These are phyloP conservation scores for Tuber indicum DNA, from an alignment of 495 filamentous ascomycete species.

Conservation along the genomic window DNA sequence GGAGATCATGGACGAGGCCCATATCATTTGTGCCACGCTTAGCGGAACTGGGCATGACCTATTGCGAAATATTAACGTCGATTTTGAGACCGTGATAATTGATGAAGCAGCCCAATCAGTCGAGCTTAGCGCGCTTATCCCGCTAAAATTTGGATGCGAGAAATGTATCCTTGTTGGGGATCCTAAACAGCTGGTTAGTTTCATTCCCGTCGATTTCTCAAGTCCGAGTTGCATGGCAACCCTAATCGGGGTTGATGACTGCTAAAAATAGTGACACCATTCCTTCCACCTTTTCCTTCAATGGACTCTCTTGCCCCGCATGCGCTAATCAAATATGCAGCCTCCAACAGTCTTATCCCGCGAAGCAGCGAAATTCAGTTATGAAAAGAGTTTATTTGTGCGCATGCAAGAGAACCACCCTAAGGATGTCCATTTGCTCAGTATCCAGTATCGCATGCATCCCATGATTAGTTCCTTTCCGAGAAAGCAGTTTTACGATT, in stretches of 20 bases:
- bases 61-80: constrained; percentile 87
- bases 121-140: constrained; percentile 91
- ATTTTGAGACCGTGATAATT: constrained; percentile 97
- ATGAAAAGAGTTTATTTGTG: constrained; percentile 96
- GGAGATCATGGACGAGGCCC: constrained; percentile 77
- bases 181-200: constrained; percentile 69
- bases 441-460: constrained; percentile 98
- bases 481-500: constrained; percentile 84
- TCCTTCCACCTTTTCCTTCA: not conserved
- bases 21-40: constrained; percentile 91
- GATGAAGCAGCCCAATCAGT: constrained; percentile 98
- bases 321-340: constrained; percentile 13
- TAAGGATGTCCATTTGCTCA: constrained; percentile 83
- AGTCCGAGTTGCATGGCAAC: constrained; percentile 12
- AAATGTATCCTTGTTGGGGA: constrained; percentile 98
- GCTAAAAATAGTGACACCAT: not conserved
- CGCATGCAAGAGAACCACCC: constrained; percentile 92
- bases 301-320: not conserved
- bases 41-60: constrained; percentile 96
- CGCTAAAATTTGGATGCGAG: constrained; percentile 91
- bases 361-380: constrained; percentile 84
- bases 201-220: not conserved
- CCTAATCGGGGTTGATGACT: constrained; percentile 4
- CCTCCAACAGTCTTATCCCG: constrained; percentile 92
- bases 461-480: constrained; percentile 88